Base-by-base conservation (phyloP, 169 alveolate genomes). In the Plasmodium ovale region DNA sequence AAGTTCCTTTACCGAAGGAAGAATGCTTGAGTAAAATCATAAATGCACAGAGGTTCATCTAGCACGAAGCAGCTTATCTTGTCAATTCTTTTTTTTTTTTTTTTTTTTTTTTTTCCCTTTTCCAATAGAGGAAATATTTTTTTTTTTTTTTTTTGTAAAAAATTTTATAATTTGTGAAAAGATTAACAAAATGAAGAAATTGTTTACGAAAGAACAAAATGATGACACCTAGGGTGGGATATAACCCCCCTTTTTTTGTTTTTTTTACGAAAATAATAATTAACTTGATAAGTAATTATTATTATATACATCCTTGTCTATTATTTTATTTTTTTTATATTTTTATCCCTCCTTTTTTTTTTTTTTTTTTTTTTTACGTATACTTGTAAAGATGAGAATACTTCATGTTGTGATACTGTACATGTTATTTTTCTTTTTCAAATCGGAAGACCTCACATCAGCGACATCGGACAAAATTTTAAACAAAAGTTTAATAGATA, bases 401-500 rank as follows among this genome's bases (percentile, higher is more conserved):
- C 4, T 51, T 42, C 12, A 16, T 14, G 27, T 21, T 6, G n/a
- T 59, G 10, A 7, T 53, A 19, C 19, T 56, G 33, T 69, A 65
- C 23, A 9, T 12, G 29, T 44, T 49, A 7, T 49, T 82, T 37
- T 70, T 65, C 21, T 27, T 64, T 44, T 67, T 60, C 23, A 60
- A 59, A 49, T 65, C 49, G 14, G 69, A 49, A 27, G 59, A 82
- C 58, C 4, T 53, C 16, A 27, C 87, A 27, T 67, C 49, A 14
- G 35, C 25, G 14, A 39, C 14, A 29, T 33, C 84, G 7, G 72
- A 65, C 10, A 82, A 27, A 27, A 21, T 65, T 33, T 56, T 82
- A 67, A 64, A 82, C 44, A 82, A 65, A 49, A 82, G 90, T 42
- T 35, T 82, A 19, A 65, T 51, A 25, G 82, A 82, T 69, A 39